These are phyloP conservation scores for Phylloporus sp. DNA, from an alignment of 768 basidiomycete genomes.

Conservation along the genomic window DNA sequence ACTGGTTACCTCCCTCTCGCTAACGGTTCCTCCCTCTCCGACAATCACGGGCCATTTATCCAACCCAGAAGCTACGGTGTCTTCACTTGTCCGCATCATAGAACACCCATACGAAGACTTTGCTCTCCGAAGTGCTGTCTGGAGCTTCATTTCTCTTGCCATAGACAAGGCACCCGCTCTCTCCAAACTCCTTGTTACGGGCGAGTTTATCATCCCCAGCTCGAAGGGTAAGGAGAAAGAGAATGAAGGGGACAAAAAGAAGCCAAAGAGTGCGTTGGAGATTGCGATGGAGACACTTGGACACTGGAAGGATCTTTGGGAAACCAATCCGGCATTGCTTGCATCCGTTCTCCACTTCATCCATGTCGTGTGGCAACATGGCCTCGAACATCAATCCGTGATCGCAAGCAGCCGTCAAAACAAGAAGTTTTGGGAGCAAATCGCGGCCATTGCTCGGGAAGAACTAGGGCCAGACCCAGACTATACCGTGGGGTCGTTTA, in stretches of 20 bases:
- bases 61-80: constrained; percentile 68
- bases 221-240: constrained; percentile 39
- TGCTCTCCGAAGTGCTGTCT: constrained; percentile 66
- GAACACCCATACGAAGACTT: constrained; percentile 80
- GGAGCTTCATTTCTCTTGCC: constrained; percentile 79
- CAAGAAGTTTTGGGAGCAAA: constrained; percentile 63
- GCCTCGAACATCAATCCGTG: constrained; percentile 61
- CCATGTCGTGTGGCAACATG: constrained; percentile 76
- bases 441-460: constrained; percentile 58
- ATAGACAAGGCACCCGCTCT: constrained; percentile 87
- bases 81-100: constrained; percentile 64
- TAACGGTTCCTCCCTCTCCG: constrained; percentile 56
- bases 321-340: constrained; percentile 70
- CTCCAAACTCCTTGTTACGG: constrained; percentile 72
- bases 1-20: constrained; percentile 62
- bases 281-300: constrained; percentile 63
- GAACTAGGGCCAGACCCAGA: constrained; percentile 76
- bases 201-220: constrained; percentile 55
- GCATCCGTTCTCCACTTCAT: constrained; percentile 73
- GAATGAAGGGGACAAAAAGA: constrained; percentile 23
- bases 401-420: constrained; percentile 57
- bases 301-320: constrained; percentile 74
- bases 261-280: constrained; percentile 55
- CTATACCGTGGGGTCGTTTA: constrained; percentile 51
- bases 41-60: constrained; percentile 77